Evolutionary conservation across 345 rosid genomes (phyloP).

Genomic region (Boechera stricta): DNA sequence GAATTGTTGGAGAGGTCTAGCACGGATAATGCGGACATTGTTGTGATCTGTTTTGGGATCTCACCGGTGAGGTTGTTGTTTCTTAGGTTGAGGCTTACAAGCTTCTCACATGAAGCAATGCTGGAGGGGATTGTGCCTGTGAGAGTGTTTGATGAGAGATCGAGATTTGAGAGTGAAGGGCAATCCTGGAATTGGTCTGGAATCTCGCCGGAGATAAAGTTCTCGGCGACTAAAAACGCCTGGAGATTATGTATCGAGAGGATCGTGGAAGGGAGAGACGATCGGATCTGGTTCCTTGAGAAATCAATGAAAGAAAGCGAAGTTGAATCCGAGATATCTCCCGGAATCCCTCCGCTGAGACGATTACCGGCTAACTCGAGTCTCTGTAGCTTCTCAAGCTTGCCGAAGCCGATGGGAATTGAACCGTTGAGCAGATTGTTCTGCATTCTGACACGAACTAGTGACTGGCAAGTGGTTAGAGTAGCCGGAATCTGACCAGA

Average conservation of each 20-base stretch:
- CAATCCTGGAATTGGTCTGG: slow-evolving; percentile 94
- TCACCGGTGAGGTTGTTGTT: slow-evolving; percentile 69
- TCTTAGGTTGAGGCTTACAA: slow-evolving; percentile 71
- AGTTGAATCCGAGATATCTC: slow-evolving; percentile 66
- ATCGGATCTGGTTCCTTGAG: slow-evolving; percentile 66
- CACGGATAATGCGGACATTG: slow-evolving; percentile 84
- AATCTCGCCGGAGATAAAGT: slow-evolving; percentile 70
- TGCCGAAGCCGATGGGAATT: slow-evolving; percentile 83
- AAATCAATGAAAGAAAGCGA: slow-evolving; percentile 89
- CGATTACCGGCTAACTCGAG: slow-evolving; percentile 79
- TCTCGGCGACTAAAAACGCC: slow-evolving; percentile 65
- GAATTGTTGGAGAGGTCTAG: slow-evolving; percentile 91
- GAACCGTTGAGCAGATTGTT: slow-evolving; percentile 74
- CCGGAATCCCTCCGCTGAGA: slow-evolving; percentile 77
- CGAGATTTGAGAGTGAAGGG: slow-evolving; percentile 81
- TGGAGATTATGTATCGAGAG: slow-evolving; percentile 81
- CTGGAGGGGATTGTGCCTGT: slow-evolving; percentile 77
- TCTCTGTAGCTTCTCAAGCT: slow-evolving; percentile 77
- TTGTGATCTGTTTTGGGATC: slow-evolving; percentile 69
- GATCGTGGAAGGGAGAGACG: slow-evolving; percentile 76
- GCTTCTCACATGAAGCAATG: slow-evolving; percentile 82
- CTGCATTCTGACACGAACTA: slow-evolving; percentile 90
- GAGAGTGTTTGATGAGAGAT: slow-evolving; percentile 78
- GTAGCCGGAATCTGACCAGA: slow-evolving; percentile 74
- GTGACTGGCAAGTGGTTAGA: slow-evolving; percentile 61